These are phyloP conservation scores for Thalassiosira gravida DNA, from an alignment of 352 stramenopile species.

Conservation along the genomic window DNA sequence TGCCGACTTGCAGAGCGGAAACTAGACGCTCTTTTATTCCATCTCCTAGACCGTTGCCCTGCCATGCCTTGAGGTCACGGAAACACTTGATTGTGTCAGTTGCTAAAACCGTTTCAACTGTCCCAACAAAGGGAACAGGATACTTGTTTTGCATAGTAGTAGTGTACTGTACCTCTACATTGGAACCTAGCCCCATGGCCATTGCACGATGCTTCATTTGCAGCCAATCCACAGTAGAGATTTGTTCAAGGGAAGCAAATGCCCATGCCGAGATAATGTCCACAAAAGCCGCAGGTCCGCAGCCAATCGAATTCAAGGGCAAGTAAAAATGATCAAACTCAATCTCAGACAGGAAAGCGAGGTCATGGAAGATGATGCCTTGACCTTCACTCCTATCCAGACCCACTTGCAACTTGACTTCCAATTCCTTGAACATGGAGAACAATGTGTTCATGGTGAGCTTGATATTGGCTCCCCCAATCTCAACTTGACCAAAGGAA, in stretches of 20 bases:
- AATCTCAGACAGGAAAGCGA: background rate
- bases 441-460: conserved; percentile 2
- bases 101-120: background rate
- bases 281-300: background rate
- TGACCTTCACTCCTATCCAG: background rate
- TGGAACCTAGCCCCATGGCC: background rate
- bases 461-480: background rate
- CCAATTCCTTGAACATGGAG: background rate
- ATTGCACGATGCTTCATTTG: background rate
- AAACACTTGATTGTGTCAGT: background rate
- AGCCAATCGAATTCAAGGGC: background rate
- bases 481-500: background rate
- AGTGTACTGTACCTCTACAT: background rate
- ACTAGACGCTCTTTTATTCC: background rate
- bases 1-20: background rate
- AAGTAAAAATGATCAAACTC: conserved; percentile 1
- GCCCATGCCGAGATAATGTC: background rate
- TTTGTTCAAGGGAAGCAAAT: background rate
- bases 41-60: background rate
- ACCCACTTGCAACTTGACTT: background rate
- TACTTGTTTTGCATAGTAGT: background rate
- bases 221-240: background rate
- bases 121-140: background rate
- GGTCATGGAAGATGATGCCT: background rate
- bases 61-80: background rate